These are phyloP conservation scores for Epichloe uncinata DNA, from an alignment of 2,329 filamentous ascomycete species.

Conservation along the genomic window DNA sequence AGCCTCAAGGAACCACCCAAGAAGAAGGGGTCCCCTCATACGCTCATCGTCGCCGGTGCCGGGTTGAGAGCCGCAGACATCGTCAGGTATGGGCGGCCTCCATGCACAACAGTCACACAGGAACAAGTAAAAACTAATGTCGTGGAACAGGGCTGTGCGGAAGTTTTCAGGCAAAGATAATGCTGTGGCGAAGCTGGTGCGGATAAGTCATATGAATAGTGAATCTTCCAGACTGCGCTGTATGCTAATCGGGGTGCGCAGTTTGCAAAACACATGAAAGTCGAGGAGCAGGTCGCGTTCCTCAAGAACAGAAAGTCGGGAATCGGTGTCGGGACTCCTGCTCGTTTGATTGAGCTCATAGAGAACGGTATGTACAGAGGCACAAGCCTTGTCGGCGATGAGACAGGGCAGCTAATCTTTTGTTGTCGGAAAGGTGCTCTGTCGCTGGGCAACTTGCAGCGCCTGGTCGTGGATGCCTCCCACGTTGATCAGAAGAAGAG, in stretches of 20 bases:
- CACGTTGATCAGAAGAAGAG: conserved; percentile 92
- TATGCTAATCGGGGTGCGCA: conserved; percentile 14
- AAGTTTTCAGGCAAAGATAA: conserved; percentile 69
- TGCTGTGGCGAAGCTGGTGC: conserved; percentile 66
- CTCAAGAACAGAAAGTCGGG: conserved; percentile 59
- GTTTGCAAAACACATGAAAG: conserved; percentile 97
- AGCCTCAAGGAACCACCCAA: conserved; percentile 52
- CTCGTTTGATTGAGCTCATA: conserved; percentile 67
- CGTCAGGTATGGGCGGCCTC: conserved; percentile 41
- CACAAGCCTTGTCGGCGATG: not conserved
- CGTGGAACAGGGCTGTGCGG: conserved; percentile 47
- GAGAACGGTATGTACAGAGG: conserved; percentile 52
- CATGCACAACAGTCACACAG: not conserved
- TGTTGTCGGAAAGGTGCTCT: conserved; percentile 41
- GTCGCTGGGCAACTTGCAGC: conserved; percentile 55
- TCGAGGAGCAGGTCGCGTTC: conserved; percentile 71
- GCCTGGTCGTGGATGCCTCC: conserved; percentile 79
- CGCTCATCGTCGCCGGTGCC: conserved; percentile 73
- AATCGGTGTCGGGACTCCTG: conserved; percentile 82
- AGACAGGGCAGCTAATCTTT: not conserved
- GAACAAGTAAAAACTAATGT: not conserved
- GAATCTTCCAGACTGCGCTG: not conserved
- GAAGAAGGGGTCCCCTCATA: conserved; percentile 65
- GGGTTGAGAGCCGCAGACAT: conserved; percentile 79
- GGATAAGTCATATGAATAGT: conserved; percentile 6